A percentile compares a stretch with the other conserved stretches of the same genome.
Conservation (phyloP, 768 basidiomycete species). For the Daedaleopsis sinensis region DNA sequence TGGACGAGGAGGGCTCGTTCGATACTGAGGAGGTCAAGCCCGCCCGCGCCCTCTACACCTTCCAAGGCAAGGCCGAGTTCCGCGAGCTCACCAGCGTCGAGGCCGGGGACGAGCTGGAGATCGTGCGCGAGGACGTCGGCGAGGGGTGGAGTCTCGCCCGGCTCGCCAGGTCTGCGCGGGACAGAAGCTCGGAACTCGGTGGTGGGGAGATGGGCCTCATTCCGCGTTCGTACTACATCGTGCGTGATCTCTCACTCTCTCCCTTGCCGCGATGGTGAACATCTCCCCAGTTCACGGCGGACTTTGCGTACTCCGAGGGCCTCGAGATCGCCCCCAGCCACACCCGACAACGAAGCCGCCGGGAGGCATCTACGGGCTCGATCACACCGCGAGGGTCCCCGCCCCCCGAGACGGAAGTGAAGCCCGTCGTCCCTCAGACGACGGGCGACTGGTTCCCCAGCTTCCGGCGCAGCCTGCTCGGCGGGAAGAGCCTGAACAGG, state of each 20-base stretch:
- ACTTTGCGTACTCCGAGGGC: conserved; percentile 57
- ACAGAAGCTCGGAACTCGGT: conserved; percentile 27
- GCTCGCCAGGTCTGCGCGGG: conserved; percentile 25
- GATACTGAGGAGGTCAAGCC: conserved; percentile 38
- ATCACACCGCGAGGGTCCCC: conserved; percentile 52
- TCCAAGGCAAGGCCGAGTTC: conserved; percentile 77
- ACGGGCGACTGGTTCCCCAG: conserved; percentile 82
- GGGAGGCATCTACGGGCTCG: conserved; percentile 46
- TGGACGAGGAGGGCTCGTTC: conserved; percentile 33
- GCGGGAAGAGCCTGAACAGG: conserved; percentile 80
- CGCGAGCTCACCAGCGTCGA: conserved; percentile 62
- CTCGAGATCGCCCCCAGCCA: conserved; percentile 38
- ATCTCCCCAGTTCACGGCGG: conserved; percentile 58
- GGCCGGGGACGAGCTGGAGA: conserved; percentile 70
- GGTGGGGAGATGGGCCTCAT: conserved; percentile 69
- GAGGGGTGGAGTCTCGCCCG: conserved; percentile 84
- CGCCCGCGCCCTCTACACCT: conserved; percentile 73
- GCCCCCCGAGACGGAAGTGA: conserved; percentile 25
- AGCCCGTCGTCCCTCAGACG: conserved; percentile 59
- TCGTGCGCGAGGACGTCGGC: conserved; percentile 71
- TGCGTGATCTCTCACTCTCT: conserved; percentile 36
- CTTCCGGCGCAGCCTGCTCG: conserved; percentile 70
- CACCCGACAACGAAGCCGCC: conserved; percentile 24
- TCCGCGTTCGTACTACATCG: conserved; percentile 74
- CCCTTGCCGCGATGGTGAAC: neutral